Evolutionary conservation across 768 basidiomycete species (phyloP).

Genomic region (Cyclocybe aegerita): DNA sequence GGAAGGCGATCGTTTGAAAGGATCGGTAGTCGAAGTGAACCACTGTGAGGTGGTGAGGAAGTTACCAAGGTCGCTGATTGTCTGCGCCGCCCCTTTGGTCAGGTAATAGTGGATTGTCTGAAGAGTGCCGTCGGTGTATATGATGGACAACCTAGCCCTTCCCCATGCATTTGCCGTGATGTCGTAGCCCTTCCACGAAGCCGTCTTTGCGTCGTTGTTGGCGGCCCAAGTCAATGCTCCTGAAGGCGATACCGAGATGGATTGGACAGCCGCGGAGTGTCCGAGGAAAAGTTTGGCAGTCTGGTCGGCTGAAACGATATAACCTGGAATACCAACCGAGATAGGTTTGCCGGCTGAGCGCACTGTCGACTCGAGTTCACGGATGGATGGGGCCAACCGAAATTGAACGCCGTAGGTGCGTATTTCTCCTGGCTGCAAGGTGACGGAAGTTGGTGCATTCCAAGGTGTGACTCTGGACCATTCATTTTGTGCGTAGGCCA

Average conservation of each 20-base stretch:
- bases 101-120: constrained; percentile 56
- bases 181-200: constrained; percentile 47
- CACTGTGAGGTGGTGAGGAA: constrained; percentile 56
- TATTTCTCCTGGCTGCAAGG: constrained; percentile 43
- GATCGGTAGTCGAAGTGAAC: constrained; percentile 48
- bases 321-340: constrained; percentile 53
- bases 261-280: constrained; percentile 38
- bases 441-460: constrained; percentile 51
- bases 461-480: constrained; percentile 52
- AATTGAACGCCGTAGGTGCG: constrained; percentile 57
- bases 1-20: constrained; percentile 52
- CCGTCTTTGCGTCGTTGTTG: constrained; percentile 40
- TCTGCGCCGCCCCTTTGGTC: constrained; percentile 43
- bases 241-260: constrained; percentile 42
- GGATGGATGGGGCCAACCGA: constrained; percentile 47
- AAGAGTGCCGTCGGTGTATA: constrained; percentile 48
- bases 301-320: constrained; percentile 49
- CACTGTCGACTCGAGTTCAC: constrained; percentile 45
- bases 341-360: constrained; percentile 42
- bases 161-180: constrained; percentile 46
- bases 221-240: constrained; percentile 45
- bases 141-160: constrained; percentile 46
- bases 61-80: constrained; percentile 47
- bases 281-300: constrained; percentile 51
- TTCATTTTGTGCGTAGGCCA: constrained; percentile 56